Conservation (phyloP, 2,329 filamentous ascomycete genomes). For the Trichoderma harzianum region DNA sequence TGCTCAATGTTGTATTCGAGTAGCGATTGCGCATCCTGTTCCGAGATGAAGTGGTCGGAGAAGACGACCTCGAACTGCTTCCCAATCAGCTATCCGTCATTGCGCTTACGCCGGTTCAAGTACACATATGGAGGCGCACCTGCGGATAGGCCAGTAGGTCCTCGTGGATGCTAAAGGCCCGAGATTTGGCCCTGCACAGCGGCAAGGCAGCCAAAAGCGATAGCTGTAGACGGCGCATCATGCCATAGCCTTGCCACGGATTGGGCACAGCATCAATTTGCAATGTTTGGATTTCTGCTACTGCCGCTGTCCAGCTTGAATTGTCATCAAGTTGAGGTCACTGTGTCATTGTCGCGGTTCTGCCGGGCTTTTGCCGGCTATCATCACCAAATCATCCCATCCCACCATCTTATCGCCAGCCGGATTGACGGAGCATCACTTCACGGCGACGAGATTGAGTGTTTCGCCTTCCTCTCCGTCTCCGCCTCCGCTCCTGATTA, state of each 20-base stretch:
- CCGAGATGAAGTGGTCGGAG: conserved; percentile 67
- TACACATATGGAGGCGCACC: conserved; percentile 43
- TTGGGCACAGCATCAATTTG: neutral
- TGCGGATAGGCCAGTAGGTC: conserved; percentile 85
- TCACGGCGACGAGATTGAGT: neutral
- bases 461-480: neutral
- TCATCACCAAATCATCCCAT: neutral
- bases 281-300: neutral
- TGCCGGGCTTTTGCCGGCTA: conserved; percentile 21
- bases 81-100: neutral
- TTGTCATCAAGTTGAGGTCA: conserved; percentile 20
- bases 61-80: conserved; percentile 76
- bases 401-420: neutral
- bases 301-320: neutral
- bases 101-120: neutral
- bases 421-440: neutral
- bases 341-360: conserved; percentile 31
- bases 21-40: conserved; percentile 63
- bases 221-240: conserved; percentile 51
- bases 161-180: conserved; percentile 78
- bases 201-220: conserved; percentile 43
- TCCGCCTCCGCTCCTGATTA: neutral
- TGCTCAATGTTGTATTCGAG: conserved; percentile 43
- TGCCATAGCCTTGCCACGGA: conserved; percentile 26
- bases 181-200: conserved; percentile 48